Evolutionary conservation across 805 yeast genomes (phyloP), one percentile per base, ranked within the genome.

Genomic region (Candida wancherniae): DNA sequence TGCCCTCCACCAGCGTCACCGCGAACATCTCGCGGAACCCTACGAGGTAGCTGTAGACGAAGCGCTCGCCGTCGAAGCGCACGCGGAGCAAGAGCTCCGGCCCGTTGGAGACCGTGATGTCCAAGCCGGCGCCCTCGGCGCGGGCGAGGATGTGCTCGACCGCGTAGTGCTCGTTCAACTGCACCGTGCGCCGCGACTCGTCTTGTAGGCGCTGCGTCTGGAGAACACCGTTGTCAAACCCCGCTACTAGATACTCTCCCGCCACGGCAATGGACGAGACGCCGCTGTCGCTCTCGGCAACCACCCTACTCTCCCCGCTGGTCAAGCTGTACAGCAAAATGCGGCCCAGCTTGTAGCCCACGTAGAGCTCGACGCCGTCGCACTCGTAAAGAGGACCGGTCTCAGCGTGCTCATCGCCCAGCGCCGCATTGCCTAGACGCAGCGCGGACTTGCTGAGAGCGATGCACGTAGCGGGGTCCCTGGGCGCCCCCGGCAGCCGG

Each of bases 351-450:
- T 39, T 46, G 42, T 67, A 55, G 1, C 68, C 82, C 2, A 69
- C 71, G 15, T 61, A 50, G 3, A 71, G 47, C 4, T 43, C 37
- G 39, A 67, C 70, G 0, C 67, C 76, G 6, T 51, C 55, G 12
- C 74, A 69, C 17, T 71, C 84, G 46, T 58, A 71, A 37, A 75
- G 78, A 5, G 44, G 34, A 6, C 26, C 37, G 25, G 8, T n/a
- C 33, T 37, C 49, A 22, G 73, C 23, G 6, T 16, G 14, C 13
- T 7, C 15, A 10, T 37, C 33, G 6, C 31, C 27, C 3, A 29
- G 23, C 10, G 46, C 20, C 3, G 22, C 19, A 11, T 29, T 15
- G 13, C 25, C 30, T 15, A 16, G 11, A 11, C 15, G 18, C 16
- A 34, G 21, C 2, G 30, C 24, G 6, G 17, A 33, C n/a, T 24